Conservation (phyloP, 2,329 filamentous ascomycete species). For the Thielaviopsis euricoi region DNA sequence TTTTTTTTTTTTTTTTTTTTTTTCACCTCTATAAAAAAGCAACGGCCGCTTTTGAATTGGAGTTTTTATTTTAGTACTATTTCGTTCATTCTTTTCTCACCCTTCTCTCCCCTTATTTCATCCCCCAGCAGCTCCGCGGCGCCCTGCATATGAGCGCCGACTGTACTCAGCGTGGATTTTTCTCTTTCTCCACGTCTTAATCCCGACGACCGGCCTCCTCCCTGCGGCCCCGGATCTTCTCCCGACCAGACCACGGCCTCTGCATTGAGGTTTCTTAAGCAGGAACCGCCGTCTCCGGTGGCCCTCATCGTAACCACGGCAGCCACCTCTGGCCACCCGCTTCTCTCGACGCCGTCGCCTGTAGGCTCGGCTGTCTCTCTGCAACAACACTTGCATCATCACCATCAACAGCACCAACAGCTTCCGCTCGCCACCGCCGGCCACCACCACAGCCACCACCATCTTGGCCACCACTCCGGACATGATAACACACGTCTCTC, state of each 20-base stretch:
- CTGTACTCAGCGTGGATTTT: slow-evolving; percentile 8
- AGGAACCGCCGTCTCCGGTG: background rate
- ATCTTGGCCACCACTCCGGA: background rate
- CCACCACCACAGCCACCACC: background rate
- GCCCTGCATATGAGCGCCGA: slow-evolving; percentile 12
- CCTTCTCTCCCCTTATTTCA: background rate
- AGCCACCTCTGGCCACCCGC: slow-evolving; percentile 2
- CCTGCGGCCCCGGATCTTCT: slow-evolving; percentile 4
- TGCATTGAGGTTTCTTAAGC: background rate
- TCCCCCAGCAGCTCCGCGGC: slow-evolving; percentile 9
- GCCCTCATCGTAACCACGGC: slow-evolving; percentile 5
- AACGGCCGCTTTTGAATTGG: background rate
- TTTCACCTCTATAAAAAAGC: background rate
- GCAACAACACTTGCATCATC: slow-evolving; percentile 5
- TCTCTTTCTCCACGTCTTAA: slow-evolving; percentile 11
- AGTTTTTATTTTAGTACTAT: background rate
- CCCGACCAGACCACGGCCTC: background rate
- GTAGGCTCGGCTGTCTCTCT: slow-evolving; percentile 6
- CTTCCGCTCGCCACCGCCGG: background rate
- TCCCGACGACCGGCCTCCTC: slow-evolving; percentile 11
- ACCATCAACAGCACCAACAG: slow-evolving; percentile 2
- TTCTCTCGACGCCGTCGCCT: slow-evolving; percentile 9
- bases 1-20: background rate
- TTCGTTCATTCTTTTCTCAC: background rate
- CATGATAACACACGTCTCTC: slow-evolving; percentile 10